Base-by-base conservation (phyloP, 352 stramenopile genomes). In the Phytophthora pini region DNA sequence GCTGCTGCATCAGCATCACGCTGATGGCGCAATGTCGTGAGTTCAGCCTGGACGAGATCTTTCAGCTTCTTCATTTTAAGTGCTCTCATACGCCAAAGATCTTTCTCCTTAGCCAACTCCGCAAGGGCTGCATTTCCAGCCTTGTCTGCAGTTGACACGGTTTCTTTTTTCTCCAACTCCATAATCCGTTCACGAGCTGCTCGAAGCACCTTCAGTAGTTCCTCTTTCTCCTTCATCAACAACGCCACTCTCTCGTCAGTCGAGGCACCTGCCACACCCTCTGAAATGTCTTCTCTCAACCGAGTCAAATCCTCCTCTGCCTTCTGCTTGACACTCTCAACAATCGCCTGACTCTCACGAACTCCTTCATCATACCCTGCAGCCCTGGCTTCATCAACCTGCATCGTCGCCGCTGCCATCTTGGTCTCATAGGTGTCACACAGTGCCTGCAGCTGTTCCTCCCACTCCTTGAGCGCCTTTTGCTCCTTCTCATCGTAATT, bases 61-160 rank as follows among this genome's bases (percentile, higher is more conserved):
- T 94, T 94, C 0, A 89, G 45, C 55, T 94, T 94, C 48, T 94
- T 94, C 85, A 94, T 94, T 52, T 91, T 91, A 34, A 96, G 70
- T 29, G 88, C 85, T 29, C 87, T 84, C 55, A 83, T 76, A 26
- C 85, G 87, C 87, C 85, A 93, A 22, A 96, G 32, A 45, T 96
- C 82, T 59, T 90, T 83, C 50, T 93, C 80, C 75, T 73, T 89
- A 13, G 56, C 65, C 29, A 58, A 4, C 34, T 79, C 61, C 1
- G 57, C 67, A 26, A 77, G 15, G 24, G 58, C 58, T 36, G 46
- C 43, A 32, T 34, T 13, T 47, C n/a, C 46, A 15, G 12, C 34
- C 20, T 52, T 62, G 12, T 65, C 60, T 0, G 38, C 36, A 41
- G 41, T 17, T 7, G 29, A n/a, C 4, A 12, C 13, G 11, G 31